phyloP scores from a whole-genome alignment of 345 rosid genomes.

The Pistacia vera region DNA sequence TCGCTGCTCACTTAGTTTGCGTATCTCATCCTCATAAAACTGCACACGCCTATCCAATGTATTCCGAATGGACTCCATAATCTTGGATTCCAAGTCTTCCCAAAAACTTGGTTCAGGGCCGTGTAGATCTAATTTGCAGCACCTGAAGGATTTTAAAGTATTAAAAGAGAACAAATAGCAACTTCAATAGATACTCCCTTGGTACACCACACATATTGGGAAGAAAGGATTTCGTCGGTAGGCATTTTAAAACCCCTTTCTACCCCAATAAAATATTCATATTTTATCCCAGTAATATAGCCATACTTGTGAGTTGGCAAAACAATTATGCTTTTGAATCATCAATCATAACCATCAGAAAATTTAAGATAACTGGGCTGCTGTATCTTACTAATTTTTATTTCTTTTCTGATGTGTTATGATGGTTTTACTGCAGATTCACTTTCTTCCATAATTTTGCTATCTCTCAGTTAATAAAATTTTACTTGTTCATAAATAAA shows the following conservation, averaged over 20 bases:
- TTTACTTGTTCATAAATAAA: background rate
- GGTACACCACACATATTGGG: background rate
- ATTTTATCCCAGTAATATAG: background rate
- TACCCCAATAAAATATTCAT: background rate
- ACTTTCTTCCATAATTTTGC: background rate
- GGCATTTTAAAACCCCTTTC: background rate
- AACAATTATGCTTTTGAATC: conserved; percentile 2
- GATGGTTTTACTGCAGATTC: background rate
- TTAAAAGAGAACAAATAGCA: conserved; percentile 13
- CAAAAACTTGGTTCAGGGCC: conserved; percentile 82
- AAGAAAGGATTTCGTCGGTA: background rate
- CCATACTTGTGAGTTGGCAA: background rate
- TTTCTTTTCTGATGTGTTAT: background rate
- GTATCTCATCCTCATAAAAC: conserved; percentile 95
- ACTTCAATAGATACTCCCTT: background rate
- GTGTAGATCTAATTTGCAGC: conserved; percentile 89
- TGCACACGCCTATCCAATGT: conserved; percentile 88
- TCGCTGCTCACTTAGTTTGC: conserved; percentile 91
- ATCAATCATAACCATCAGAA: background rate
- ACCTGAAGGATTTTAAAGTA: conserved; percentile 58
- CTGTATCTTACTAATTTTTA: background rate
- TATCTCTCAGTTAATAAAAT: background rate
- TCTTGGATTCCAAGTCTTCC: conserved; percentile 90
- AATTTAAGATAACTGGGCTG: background rate
- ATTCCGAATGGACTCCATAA: conserved; percentile 81